Evolutionary conservation across 1,284 basidiomycete genomes (phyloP), one percentile per base, ranked within the genome.

Genomic region (Naganishia cerealis): DNA sequence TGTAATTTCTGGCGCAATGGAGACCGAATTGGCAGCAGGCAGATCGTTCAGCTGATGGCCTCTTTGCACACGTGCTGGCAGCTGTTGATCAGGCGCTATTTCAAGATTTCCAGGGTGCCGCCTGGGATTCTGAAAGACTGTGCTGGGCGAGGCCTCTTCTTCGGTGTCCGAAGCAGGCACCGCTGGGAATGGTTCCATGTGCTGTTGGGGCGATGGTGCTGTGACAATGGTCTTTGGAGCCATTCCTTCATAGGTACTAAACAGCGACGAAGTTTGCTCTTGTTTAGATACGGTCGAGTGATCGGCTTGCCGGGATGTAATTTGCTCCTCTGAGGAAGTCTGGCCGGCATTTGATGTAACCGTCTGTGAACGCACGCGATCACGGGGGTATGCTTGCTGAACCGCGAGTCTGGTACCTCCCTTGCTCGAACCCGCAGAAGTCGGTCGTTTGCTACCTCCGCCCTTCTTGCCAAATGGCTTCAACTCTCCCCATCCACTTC

Each of bases 401-500:
- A 63, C 21, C 5, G 36, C 50, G 15, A 39, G n/a, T 42, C 24
- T 63, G n/a, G 21, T 50, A 24, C 46, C 46, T 24, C n/a, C 21
- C 24, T 50, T 50, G 7, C 36, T 36, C 12, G 50, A 53, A 18
- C 61, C 61, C 1, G 61, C 16, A 1, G 75, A 74, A 5, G 72
- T 58, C n/a, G 53, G 69, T 54, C 74, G 68, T 66, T 75, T 75
- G 29, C 66, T 67, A 8, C 72, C 71, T 38, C 33, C 54, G 18
- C 9, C 24, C 66, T 66, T 56, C 61, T 66, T 29, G 13, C 71
- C 69, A 40, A 79, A 68, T 24, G 76, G 75, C 54, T 75, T 75
- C 76, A 76, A 77, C 39, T 77, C 75, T 26, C 71, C 65, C 77
- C 77, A 55, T 0, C 69, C 38, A 18, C 66, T 65, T 38, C 46